phyloP scores from a whole-genome alignment of 75 land plant genomes.

The Picea sitchensis region DNA sequence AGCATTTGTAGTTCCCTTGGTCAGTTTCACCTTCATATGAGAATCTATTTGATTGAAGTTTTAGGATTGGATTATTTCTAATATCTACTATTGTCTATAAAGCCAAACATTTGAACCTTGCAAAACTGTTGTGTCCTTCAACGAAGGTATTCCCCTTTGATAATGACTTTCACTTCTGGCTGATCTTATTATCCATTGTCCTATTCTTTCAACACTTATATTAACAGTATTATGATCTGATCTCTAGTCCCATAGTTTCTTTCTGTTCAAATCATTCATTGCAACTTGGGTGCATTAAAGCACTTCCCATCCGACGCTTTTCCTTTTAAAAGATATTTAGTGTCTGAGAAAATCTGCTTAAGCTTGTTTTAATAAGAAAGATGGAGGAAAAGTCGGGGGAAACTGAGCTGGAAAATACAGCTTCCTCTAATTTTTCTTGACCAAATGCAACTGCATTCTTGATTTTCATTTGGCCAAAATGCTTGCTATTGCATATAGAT shows the following conservation, averaged over 20 bases:
- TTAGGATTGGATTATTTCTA: too few species aligned
- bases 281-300: background rate
- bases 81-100: background rate
- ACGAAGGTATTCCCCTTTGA: too few species aligned
- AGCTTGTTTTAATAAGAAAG: background rate
- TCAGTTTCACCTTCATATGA: too few species aligned
- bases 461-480: background rate
- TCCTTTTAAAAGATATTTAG: background rate
- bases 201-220: too few species aligned
- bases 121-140: too few species aligned
- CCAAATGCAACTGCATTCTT: background rate
- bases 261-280: background rate
- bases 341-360: background rate
- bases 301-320: background rate
- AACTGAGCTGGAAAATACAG: background rate
- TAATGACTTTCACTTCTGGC: too few species aligned
- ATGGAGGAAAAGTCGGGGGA: background rate
- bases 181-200: too few species aligned
- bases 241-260: background rate
- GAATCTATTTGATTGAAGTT: too few species aligned
- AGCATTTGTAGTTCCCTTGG: background rate
- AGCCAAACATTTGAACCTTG: too few species aligned
- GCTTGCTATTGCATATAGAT: background rate
- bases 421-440: background rate
- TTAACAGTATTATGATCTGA: too few species aligned